Evolutionary conservation across 495 filamentous ascomycete genomes (phyloP).

Genomic region (Halenospora varia): DNA sequence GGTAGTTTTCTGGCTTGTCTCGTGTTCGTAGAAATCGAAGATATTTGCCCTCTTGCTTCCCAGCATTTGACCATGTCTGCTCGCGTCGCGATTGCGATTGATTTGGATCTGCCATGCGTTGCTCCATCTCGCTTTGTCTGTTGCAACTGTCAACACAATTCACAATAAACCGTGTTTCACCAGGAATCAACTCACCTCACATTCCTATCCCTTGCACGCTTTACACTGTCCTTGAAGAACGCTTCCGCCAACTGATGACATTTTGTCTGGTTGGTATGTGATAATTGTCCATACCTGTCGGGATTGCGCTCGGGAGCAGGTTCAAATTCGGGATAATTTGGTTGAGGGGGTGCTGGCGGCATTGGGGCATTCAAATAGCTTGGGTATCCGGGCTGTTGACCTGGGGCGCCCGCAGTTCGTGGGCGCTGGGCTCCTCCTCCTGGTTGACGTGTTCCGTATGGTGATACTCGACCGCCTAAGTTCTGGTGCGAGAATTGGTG

Average conservation of each 20-base stretch:
- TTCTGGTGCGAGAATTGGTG: conserved; percentile 98
- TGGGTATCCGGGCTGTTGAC: conserved; percentile 55
- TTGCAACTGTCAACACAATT: neutral
- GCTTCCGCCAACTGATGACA: conserved; percentile 72
- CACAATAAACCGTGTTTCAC: neutral
- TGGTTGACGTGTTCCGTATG: conserved; percentile 62
- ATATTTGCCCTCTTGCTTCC: conserved; percentile 83
- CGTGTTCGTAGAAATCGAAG: conserved; percentile 91
- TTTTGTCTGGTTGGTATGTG: conserved; percentile 69
- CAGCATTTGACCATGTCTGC: conserved; percentile 70
- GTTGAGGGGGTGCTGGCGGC: conserved; percentile 40
- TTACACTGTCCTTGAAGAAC: conserved; percentile 96
- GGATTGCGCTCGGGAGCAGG: conserved; percentile 66
- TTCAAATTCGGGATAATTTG: conserved; percentile 42
- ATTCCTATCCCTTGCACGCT: conserved; percentile 86
- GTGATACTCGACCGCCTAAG: conserved; percentile 65
- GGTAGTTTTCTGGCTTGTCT: conserved; percentile 87
- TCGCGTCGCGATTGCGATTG: conserved; percentile 71
- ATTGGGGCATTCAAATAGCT: conserved; percentile 62
- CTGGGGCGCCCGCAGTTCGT: conserved; percentile 67
- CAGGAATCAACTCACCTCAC: conserved; percentile 54
- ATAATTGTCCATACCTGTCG: conserved; percentile 61
- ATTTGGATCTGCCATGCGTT: conserved; percentile 68
- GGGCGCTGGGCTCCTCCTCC: conserved; percentile 67
- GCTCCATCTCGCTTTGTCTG: conserved; percentile 88